Conservation (phyloP, 176 grass and related monocot species). For the Ensete glaucum region DNA sequence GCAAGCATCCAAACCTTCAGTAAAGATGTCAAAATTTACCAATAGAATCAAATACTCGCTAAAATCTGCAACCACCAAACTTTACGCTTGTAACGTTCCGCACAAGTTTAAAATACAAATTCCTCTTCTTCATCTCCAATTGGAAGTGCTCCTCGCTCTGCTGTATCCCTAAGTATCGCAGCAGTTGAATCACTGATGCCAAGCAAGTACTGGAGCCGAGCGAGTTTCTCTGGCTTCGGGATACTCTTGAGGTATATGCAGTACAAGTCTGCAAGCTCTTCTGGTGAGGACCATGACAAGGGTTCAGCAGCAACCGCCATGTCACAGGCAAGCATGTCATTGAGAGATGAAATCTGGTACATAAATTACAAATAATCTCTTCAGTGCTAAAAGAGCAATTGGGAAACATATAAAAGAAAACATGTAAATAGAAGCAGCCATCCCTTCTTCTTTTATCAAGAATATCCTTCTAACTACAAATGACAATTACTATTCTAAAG, state of each 20-base stretch:
- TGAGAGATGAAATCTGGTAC: slow-evolving; percentile 60
- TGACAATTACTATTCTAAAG: too few species aligned
- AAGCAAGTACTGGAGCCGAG: slow-evolving; percentile 65
- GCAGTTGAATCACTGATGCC: slow-evolving; percentile 57
- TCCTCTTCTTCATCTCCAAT: slow-evolving; percentile 59
- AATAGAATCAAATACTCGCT: not conserved
- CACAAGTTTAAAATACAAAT: slow-evolving; percentile 44
- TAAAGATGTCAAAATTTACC: not conserved
- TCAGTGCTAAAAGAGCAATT: not conserved
- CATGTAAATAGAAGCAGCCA: not conserved
- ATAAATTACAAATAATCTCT: not conserved
- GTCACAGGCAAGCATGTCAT: slow-evolving; percentile 86
- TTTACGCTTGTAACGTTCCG: not conserved
- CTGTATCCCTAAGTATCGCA: slow-evolving; percentile 43
- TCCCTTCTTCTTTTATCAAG: too few species aligned
- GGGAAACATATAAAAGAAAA: not conserved
- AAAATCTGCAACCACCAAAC: not conserved
- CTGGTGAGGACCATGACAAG: slow-evolving; percentile 52
- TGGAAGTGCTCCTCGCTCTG: slow-evolving; percentile 42
- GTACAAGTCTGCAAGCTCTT: slow-evolving; percentile 75
- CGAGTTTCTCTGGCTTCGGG: slow-evolving; percentile 64
- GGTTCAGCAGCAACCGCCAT: slow-evolving; percentile 50
- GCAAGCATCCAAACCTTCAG: not conserved
- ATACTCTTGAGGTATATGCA: slow-evolving; percentile 77
- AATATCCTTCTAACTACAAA: too few species aligned